Evolutionary conservation across 2,329 filamentous ascomycete genomes (phyloP).

Genomic region (Colletotrichum sp.): DNA sequence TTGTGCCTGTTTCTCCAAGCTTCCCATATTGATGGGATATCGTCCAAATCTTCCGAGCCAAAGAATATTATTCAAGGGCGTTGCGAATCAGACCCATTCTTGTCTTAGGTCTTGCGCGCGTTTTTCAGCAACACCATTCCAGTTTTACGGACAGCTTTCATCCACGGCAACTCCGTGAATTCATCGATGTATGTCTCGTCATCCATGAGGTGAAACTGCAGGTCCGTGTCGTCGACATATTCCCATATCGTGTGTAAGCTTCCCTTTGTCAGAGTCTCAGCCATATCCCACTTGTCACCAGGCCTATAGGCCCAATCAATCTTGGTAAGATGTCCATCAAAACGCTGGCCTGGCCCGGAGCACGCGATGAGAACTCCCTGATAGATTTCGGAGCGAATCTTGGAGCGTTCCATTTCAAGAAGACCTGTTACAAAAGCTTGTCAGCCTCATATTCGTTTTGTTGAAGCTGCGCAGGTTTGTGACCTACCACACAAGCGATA

Average conservation of each 20-base stretch:
- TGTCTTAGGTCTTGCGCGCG: neutral
- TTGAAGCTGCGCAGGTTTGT: too few relatives aligned
- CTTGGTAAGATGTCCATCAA: too few relatives aligned
- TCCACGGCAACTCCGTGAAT: too few relatives aligned
- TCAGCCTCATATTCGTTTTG: neutral
- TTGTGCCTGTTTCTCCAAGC: too few relatives aligned
- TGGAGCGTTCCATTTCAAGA: neutral
- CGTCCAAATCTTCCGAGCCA: neutral
- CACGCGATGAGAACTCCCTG: too few relatives aligned
- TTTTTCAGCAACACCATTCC: neutral
- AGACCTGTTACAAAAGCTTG: neutral
- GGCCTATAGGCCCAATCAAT: too few relatives aligned
- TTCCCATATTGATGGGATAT: too few relatives aligned
- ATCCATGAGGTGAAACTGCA: too few relatives aligned
- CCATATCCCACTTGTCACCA: neutral
- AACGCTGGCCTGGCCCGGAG: too few relatives aligned
- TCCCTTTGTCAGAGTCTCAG: neutral
- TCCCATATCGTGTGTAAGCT: neutral
- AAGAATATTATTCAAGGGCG: neutral
- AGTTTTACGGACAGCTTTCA: neutral
- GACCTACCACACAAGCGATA: neutral
- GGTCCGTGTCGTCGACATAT: neutral
- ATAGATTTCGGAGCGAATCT: neutral
- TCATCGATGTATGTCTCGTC: too few relatives aligned
- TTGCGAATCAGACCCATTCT: neutral